Evolutionary conservation across 2,329 filamentous ascomycete species (phyloP).

Genomic region (Xylaria hypoxylon): DNA sequence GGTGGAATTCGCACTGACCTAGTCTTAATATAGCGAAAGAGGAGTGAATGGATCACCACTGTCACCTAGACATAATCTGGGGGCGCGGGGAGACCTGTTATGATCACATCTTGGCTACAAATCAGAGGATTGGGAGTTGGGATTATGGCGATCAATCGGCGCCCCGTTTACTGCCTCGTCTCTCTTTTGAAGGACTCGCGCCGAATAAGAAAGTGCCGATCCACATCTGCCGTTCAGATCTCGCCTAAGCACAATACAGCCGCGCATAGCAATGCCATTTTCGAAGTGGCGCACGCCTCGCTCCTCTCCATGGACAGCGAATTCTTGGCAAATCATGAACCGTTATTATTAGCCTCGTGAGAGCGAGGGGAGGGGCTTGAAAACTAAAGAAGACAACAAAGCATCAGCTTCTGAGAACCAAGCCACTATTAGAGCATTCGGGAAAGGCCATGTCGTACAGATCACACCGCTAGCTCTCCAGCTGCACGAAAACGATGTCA

Average conservation of each 20-base stretch:
- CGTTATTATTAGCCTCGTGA: background rate
- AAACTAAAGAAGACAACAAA: conserved; percentile 7
- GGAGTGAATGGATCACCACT: background rate
- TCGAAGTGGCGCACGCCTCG: conserved; percentile 24
- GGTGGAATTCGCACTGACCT: background rate
- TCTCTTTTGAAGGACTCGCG: conserved; percentile 14
- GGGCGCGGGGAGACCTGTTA: conserved; percentile 4
- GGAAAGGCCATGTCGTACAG: conserved; percentile 18
- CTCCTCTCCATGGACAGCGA: conserved; percentile 23
- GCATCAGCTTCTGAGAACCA: conserved; percentile 6
- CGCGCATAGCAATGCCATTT: conserved; percentile 26
- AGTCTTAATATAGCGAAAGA: background rate
- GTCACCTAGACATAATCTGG: conserved; percentile 1
- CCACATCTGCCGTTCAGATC: conserved; percentile 39
- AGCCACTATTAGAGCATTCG: conserved; percentile 21
- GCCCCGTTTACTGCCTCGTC: background rate
- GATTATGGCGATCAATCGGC: conserved; percentile 19
- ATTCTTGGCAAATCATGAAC: conserved; percentile 24
- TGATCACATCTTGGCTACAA: conserved; percentile 18
- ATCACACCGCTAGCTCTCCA: conserved; percentile 27
- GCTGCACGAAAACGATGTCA: conserved; percentile 18
- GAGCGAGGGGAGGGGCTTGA: background rate
- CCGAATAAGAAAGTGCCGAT: conserved; percentile 29
- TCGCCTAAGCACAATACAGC: conserved; percentile 34
- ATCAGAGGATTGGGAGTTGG: conserved; percentile 1